Base-by-base conservation (phyloP, 345 rosid species). In the Moringa oleifera region DNA sequence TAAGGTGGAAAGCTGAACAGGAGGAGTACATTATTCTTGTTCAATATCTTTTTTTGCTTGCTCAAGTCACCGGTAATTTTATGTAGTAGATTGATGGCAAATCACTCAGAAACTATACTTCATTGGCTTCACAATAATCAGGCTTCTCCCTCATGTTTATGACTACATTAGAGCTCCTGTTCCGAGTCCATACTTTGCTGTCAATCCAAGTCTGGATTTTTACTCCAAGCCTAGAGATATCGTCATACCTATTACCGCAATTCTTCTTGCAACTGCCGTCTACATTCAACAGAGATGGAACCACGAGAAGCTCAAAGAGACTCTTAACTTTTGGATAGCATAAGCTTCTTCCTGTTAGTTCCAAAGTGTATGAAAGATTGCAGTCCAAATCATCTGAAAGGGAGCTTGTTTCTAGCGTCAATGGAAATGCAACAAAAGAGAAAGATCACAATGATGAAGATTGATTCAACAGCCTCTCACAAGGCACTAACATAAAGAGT, bases 1-100 rank as follows among this genome's bases (percentile, higher is more conserved):
- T 71, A 49, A 6, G 73, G 72, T 91, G 96, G 96, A 79, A 76
- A 71, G 81, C 81, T 16, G 78, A 89, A 70, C 79, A 88, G 21
- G 86, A 83, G 77, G 98, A 91, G 80, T 89, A 89, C 60, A 68
- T 83, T 13, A 96, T 96, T 72, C 88, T 91, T 45, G 80, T 76
- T 64, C 98, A 91, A 71, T 96, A 91, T 64, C 81, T 89, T 59
- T 91, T 85, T 82, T 82, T 91, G 76, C 88, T 91, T 3, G 96
- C 98, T 59, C 98, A 91, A 72, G 84, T 91, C 20, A 82, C 86
- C 22, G 90, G 86, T 41, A 86, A 86, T 65, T 56, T 83, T 19
- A 23, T 85, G 17, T 91, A 96, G 98, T 87, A 85, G 67, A 75
- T 83, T 2, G 82, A 89, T 58, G 70, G 47, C 52, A 74, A n/a